These are phyloP conservation scores for Plasmodium inui DNA, from an alignment of 169 alveolate genomes.

Conservation along the genomic window DNA sequence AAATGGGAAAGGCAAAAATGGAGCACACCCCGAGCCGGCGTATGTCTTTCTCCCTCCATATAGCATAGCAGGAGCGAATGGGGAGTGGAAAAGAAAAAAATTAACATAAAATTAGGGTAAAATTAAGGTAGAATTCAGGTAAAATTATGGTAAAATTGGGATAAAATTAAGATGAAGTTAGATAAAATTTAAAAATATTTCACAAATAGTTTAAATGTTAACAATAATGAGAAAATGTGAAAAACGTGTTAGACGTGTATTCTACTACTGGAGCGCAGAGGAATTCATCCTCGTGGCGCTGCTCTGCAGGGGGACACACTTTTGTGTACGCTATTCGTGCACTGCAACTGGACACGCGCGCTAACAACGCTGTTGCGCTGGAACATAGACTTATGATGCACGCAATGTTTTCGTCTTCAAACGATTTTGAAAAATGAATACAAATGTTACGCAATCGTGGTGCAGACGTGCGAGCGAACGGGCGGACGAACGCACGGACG, in stretches of 20 bases:
- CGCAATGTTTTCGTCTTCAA: neutral
- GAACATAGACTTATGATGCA: slow-evolving; percentile 12
- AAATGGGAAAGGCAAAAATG: slow-evolving; percentile 13
- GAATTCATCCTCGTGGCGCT: neutral
- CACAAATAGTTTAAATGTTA: slow-evolving; percentile 43
- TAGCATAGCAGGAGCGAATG: neutral
- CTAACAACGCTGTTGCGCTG: neutral
- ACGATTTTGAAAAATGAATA: slow-evolving; percentile 23
- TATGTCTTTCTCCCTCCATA: neutral
- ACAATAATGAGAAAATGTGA: neutral
- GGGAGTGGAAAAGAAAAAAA: neutral
- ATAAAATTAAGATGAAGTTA: neutral
- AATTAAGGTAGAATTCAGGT: neutral
- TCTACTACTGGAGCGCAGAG: neutral
- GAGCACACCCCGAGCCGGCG: slow-evolving; percentile 4
- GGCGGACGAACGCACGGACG: neutral
- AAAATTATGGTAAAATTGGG: neutral
- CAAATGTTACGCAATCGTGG: slow-evolving; percentile 9
- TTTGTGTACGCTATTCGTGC: neutral
- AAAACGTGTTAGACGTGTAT: slow-evolving; percentile 9
- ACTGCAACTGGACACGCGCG: neutral
- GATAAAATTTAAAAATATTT: slow-evolving; percentile 27
- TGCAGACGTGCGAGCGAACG: neutral
- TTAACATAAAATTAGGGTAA: neutral
- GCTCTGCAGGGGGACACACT: neutral